phyloP scores from a whole-genome alignment of 176 grass and related monocot genomes.

The Oryza nivara region DNA sequence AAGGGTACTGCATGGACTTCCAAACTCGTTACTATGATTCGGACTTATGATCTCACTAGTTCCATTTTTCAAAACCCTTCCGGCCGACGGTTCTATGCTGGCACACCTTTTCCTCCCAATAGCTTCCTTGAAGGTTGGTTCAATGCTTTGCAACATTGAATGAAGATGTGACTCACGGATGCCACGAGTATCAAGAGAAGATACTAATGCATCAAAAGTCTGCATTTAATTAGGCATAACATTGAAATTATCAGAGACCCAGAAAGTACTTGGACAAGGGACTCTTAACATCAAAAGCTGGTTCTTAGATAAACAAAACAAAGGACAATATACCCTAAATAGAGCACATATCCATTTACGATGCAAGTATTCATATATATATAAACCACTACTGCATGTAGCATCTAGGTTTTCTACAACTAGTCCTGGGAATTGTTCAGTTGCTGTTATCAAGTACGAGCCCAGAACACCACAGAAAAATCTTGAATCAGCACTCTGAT shows the following conservation, averaged over 20 bases:
- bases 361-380: background rate
- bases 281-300: background rate
- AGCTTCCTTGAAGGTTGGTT: conserved; percentile 86
- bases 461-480: conserved; percentile 13
- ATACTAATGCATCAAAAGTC: conserved; percentile 79
- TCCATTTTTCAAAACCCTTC: conserved; percentile 48
- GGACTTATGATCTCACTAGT: conserved; percentile 59
- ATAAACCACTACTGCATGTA: conserved; percentile 15
- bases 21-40: conserved; percentile 56
- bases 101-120: conserved; percentile 53
- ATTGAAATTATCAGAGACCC: conserved; percentile 17
- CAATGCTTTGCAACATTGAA: conserved; percentile 87
- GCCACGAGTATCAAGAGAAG: conserved; percentile 86
- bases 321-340: background rate
- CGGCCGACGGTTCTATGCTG: conserved; percentile 25
- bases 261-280: background rate
- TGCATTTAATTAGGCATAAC: conserved; percentile 44
- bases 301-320: background rate
- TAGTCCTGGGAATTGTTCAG: background rate
- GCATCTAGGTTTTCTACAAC: conserved; percentile 5
- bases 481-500: conserved; percentile 10
- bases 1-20: conserved; percentile 78
- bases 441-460: background rate
- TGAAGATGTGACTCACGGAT: conserved; percentile 80
- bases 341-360: background rate